These are phyloP conservation scores for Penicillium corylophilum DNA, from an alignment of 2,329 filamentous ascomycete species.

Conservation along the genomic window DNA sequence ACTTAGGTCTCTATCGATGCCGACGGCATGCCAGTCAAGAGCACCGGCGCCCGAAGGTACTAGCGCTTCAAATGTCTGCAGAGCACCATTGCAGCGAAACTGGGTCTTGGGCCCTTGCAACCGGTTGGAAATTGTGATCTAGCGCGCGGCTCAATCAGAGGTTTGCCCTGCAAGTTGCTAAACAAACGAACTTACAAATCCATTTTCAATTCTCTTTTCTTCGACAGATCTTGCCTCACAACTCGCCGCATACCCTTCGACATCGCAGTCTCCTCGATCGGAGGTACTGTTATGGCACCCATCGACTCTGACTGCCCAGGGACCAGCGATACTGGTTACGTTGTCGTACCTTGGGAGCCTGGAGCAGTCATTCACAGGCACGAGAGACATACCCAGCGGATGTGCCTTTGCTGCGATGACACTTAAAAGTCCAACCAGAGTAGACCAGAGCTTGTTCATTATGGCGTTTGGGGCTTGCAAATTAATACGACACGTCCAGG, in stretches of 20 bases:
- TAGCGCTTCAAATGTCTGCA: constrained; percentile 12
- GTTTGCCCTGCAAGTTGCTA: no score
- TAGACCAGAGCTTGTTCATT: not conserved
- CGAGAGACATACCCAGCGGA: not conserved
- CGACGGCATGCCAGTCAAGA: constrained; percentile 14
- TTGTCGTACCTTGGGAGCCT: constrained; percentile 11
- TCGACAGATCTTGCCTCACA: constrained; percentile 7
- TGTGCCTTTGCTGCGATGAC: constrained; percentile 3
- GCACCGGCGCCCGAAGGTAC: constrained; percentile 10
- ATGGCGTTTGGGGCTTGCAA: not conserved
- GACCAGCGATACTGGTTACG: constrained; percentile 12
- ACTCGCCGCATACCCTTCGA: constrained; percentile 10
- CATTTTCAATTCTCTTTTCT: constrained; percentile 6
- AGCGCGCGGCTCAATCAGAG: not conserved
- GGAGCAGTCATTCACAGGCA: constrained; percentile 6
- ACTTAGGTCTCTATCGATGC: constrained; percentile 4
- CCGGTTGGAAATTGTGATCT: constrained; percentile 11
- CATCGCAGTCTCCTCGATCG: not conserved
- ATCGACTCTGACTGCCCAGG: constrained; percentile 11
- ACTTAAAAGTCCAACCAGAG: not conserved
- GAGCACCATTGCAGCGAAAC: constrained; percentile 16
- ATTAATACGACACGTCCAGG: not conserved
- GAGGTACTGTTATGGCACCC: constrained; percentile 6
- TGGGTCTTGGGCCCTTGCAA: constrained; percentile 1
- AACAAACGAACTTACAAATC: constrained; percentile 5